A percentile compares a stretch with the other conserved stretches of the same genome.
These are phyloP conservation scores for Selenicereus undatus DNA, from an alignment of 148 eudicot species.

Conservation along the genomic window DNA sequence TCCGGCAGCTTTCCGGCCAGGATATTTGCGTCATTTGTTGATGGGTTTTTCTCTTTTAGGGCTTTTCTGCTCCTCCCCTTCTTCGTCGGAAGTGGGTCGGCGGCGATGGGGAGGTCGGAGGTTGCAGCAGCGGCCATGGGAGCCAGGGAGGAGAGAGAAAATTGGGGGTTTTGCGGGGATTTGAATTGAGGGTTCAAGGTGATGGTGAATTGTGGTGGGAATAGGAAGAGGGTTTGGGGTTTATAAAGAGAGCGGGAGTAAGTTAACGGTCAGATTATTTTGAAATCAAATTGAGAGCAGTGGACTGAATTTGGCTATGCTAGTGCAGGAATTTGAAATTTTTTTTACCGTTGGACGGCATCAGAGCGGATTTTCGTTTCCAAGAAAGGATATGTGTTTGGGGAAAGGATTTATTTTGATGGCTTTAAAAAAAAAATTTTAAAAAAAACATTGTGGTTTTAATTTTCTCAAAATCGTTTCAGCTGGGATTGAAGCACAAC, in stretches of 20 bases:
- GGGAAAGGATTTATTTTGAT: no score
- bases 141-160: constrained; percentile 16
- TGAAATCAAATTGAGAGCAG: constrained; percentile 27
- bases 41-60: constrained; percentile 50
- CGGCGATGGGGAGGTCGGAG: constrained; percentile 20
- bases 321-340: neutral
- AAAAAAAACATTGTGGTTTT: no score
- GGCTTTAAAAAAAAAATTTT: no score
- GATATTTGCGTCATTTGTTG: constrained; percentile 52
- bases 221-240: neutral
- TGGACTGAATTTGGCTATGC: neutral
- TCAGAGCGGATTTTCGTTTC: constrained; percentile 16
- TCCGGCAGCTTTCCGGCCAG: constrained; percentile 36
- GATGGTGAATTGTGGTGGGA: neutral
- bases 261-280: constrained; percentile 39
- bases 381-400: neutral
- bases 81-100: constrained; percentile 38
- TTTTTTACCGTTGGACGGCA: constrained; percentile 20
- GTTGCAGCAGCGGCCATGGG: constrained; percentile 42
- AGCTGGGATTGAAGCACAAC: no score
- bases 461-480: no score
- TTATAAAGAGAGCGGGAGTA: constrained; percentile 19
- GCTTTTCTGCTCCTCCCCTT: constrained; percentile 55
- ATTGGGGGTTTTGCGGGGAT: constrained; percentile 6
- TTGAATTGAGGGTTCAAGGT: neutral